Evolutionary conservation across 108 stramenopile genomes (phyloP).

Genomic region (Chaetoceros muelleri): DNA sequence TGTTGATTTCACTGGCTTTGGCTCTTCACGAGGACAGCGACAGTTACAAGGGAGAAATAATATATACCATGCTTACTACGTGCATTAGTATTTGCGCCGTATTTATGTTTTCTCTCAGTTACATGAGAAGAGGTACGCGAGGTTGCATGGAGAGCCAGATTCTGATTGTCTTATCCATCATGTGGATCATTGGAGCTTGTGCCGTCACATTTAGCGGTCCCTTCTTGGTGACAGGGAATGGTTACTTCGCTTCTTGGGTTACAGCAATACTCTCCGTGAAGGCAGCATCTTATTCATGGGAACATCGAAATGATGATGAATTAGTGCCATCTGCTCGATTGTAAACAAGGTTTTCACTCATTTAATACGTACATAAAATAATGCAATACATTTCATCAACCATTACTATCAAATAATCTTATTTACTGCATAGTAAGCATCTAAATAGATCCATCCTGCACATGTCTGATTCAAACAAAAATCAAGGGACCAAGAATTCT

Average conservation of each 20-base stretch:
- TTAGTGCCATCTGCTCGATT: too few relatives aligned
- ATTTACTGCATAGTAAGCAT: too few relatives aligned
- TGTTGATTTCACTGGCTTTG: not conserved
- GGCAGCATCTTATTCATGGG: not conserved
- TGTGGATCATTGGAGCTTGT: slow-evolving; percentile 33
- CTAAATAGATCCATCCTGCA: too few relatives aligned
- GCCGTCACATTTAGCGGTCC: slow-evolving; percentile 43
- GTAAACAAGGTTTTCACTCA: too few relatives aligned
- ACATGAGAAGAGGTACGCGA: not conserved
- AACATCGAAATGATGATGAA: not conserved
- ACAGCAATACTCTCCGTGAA: not conserved
- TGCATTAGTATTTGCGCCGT: slow-evolving; percentile 17
- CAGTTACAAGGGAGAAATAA: slow-evolving; percentile 7
- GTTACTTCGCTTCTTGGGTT: slow-evolving; percentile 35
- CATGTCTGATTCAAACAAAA: too few relatives aligned
- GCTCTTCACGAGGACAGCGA: not conserved
- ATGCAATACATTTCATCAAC: too few relatives aligned
- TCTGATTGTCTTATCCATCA: slow-evolving; percentile 15
- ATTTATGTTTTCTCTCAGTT: slow-evolving; percentile 1
- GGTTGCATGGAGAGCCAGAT: slow-evolving; percentile 2
- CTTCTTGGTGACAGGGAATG: slow-evolving; percentile 36
- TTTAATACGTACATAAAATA: too few relatives aligned
- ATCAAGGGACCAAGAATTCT: too few relatives aligned
- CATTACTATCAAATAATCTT: too few relatives aligned
- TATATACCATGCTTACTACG: slow-evolving; percentile 24